These are phyloP conservation scores for Phylloporus scabripes DNA, from an alignment of 768 basidiomycete species.

Conservation along the genomic window DNA sequence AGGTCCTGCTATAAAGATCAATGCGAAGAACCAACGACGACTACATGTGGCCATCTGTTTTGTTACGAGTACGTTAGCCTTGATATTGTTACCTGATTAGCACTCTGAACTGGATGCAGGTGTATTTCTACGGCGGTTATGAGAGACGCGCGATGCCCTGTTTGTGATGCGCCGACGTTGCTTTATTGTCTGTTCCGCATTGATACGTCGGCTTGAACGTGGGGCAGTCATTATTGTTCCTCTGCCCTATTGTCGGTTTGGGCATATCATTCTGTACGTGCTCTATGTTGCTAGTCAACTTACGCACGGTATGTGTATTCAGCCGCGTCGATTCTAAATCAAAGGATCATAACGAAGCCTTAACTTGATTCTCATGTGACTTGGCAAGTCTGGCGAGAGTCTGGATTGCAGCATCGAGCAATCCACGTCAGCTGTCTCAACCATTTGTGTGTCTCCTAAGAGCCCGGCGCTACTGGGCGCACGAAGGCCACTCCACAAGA, in stretches of 20 bases:
- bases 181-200: conserved; percentile 54
- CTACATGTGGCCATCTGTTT: conserved; percentile 61
- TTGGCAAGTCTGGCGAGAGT: background rate
- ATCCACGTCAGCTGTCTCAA: no score
- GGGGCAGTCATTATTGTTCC: background rate
- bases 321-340: background rate
- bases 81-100: background rate
- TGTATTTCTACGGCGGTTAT: conserved; percentile 50
- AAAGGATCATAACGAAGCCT: background rate
- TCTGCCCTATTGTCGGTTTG: background rate
- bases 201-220: conserved; percentile 31
- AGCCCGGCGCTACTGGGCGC: no score
- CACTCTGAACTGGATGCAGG: conserved; percentile 26
- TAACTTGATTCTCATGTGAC: background rate
- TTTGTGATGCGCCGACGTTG: conserved; percentile 46
- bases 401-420: no score
- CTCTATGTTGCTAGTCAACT: conserved; percentile 1
- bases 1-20: conserved; percentile 45
- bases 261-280: background rate
- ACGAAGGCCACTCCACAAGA: no score
- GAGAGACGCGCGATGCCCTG: conserved; percentile 44
- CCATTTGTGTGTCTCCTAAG: no score
- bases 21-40: conserved; percentile 52
- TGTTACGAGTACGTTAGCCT: conserved; percentile 39
- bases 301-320: conserved; percentile 1